Conservation (phyloP, 1,284 basidiomycete species). For the Melampsora americana region DNA sequence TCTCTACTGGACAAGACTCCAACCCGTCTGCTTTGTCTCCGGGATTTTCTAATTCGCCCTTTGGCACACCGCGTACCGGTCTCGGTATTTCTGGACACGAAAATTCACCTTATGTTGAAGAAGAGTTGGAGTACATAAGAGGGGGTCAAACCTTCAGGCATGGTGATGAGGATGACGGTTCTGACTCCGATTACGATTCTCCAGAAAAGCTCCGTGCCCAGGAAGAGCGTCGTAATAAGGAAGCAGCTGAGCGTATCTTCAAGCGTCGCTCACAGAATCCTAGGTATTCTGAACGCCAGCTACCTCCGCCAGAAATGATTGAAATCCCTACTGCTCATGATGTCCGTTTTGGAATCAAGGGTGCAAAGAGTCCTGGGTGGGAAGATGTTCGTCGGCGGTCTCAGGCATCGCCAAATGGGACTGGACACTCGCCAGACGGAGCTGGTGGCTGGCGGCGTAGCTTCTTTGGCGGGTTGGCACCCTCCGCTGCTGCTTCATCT, state of each 20-base stretch:
- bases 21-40: not conserved
- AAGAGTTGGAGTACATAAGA: not conserved
- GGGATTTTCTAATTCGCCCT: not conserved
- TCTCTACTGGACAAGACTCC: not conserved
- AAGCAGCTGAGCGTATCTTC: slow-evolving; percentile 11
- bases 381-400: slow-evolving; percentile 33
- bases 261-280: not conserved
- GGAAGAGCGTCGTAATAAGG: not conserved
- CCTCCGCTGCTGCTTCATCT: not conserved
- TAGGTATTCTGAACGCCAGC: slow-evolving; percentile 14
- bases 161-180: not conserved
- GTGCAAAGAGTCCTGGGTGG: slow-evolving; percentile 40
- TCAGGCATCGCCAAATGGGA: not conserved
- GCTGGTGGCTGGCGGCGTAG: slow-evolving; percentile 30
- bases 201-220: not conserved
- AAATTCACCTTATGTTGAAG: not conserved
- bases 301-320: slow-evolving; percentile 41
- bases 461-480: slow-evolving; percentile 27
- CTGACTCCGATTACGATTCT: slow-evolving; percentile 13
- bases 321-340: slow-evolving; percentile 43
- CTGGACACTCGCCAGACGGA: slow-evolving; percentile 10
- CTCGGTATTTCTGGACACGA: slow-evolving; percentile 14
- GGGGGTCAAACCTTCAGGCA: not conserved
- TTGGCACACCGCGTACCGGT: not conserved
- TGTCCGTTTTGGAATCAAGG: slow-evolving; percentile 44